Evolutionary conservation across 1,139 yeast species (phyloP).

Genomic region (Geotrichum phurueaensis): DNA sequence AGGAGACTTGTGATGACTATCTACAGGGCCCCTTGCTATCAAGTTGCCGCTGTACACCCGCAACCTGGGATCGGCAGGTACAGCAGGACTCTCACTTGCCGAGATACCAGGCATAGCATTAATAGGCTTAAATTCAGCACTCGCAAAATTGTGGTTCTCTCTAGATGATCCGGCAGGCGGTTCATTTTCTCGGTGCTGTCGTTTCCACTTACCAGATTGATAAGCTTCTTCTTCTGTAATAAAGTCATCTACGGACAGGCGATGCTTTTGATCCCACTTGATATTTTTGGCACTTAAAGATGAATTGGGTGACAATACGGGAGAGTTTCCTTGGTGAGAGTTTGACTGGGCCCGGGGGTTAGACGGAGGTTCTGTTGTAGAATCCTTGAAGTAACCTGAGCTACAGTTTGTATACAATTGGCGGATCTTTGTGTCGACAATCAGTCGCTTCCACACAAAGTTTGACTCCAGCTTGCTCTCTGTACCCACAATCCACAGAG

Average conservation of each 20-base stretch:
- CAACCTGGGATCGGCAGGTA: neutral
- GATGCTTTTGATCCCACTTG: neutral
- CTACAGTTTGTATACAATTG: neutral
- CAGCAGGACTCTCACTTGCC: neutral
- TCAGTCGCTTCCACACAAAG: conserved; percentile 60
- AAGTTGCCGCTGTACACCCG: neutral
- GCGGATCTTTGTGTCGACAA: conserved; percentile 28
- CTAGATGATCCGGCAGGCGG: neutral
- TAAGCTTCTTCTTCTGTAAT: neutral
- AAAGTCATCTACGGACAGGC: neutral
- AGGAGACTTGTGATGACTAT: neutral
- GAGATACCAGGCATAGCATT: neutral
- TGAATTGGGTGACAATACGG: neutral
- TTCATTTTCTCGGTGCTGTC: neutral
- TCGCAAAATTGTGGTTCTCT: too few relatives aligned
- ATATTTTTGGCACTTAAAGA: neutral
- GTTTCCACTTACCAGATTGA: neutral
- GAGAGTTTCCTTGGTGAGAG: neutral
- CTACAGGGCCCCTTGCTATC: neutral
- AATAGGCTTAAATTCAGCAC: neutral
- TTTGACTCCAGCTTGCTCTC: conserved; percentile 43
- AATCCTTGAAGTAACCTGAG: neutral
- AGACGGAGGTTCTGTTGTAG: neutral
- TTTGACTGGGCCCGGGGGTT: neutral
- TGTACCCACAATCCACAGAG: conserved; percentile 88